Evolutionary conservation across 306 rosid genomes (phyloP), one percentile per base, ranked within the genome.

Genomic region (Comarum palustre): DNA sequence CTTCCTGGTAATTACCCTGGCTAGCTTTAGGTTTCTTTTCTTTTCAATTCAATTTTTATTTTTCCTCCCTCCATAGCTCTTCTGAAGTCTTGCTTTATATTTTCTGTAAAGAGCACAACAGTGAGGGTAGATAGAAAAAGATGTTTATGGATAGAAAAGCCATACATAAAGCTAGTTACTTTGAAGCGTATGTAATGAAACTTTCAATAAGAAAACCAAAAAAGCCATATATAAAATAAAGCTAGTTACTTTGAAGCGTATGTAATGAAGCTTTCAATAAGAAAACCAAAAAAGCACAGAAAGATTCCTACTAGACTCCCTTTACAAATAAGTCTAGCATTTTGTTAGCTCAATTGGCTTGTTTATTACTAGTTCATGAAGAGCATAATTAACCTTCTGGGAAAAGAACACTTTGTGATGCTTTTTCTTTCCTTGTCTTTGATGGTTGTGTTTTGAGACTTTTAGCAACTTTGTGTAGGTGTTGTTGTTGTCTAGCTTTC

Each of bases 111-210:
- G 82, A 80, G 72, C 67, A 73, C 61, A 12, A 11, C 75, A 25
- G 60, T 60, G 81, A 82, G 76, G 82, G 86, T 75, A 63, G 83
- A 88, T 82, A 82, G 85, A 83, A 80, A 84, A 50, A 46, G 69
- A 79, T 73, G 71, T 71, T 70, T 79, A 38, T 73, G 87, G 82
- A 39, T 80, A 87, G 66, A 61, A 32, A 81, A 84, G 86, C 31
- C n/a, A 32, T 3, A 15, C 43, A 57, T 42, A 72, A 72, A 42
- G 75, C 47, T 19, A 48, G 79, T 71, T 66, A 61, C 80, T 86
- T 61, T 66, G 87, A 87, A 80, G 73, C 54, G 71, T 80, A 88
- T 68, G 85, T 86, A 86, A 77, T 73, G 71, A 70, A 83, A 69
- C 72, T 32, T 68, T 82, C 77, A 84, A 83, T 78, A 36, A 36